Conservation (phyloP, 2,329 filamentous ascomycete genomes). For the Cladorrhinum sp. region DNA sequence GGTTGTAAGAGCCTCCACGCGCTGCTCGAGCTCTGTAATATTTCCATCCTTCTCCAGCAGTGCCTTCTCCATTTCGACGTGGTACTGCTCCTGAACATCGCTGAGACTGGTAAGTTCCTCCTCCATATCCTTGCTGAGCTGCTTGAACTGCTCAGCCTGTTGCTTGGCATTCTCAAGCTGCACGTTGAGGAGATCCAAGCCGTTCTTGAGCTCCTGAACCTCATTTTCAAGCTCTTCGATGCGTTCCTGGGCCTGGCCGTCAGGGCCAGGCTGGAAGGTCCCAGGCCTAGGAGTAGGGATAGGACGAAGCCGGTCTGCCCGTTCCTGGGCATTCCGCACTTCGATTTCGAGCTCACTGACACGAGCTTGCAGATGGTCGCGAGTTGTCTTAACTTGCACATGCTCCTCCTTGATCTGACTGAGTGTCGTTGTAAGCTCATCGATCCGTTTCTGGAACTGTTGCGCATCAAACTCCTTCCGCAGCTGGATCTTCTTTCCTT, state of each 20-base stretch:
- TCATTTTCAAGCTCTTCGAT: constrained; percentile 81
- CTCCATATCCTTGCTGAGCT: constrained; percentile 81
- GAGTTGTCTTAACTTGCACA: constrained; percentile 77
- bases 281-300: constrained; percentile 62
- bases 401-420: constrained; percentile 82
- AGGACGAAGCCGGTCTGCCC: constrained; percentile 76
- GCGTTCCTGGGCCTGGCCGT: constrained; percentile 51
- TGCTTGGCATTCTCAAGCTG: constrained; percentile 79
- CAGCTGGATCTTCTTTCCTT: constrained; percentile 75
- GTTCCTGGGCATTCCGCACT: constrained; percentile 84
- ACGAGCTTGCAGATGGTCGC: constrained; percentile 83
- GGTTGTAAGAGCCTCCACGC: constrained; percentile 75
- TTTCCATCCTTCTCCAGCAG: constrained; percentile 74
- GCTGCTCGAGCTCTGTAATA: constrained; percentile 77
- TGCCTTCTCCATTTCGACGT: constrained; percentile 76
- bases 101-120: constrained; percentile 79
- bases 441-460: constrained; percentile 85
- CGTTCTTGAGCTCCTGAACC: constrained; percentile 80
- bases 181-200: constrained; percentile 74
- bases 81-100: constrained; percentile 79
- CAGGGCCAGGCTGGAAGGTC: constrained; percentile 36
- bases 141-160: constrained; percentile 83
- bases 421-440: constrained; percentile 80
- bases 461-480: constrained; percentile 88
- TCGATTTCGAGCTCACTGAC: constrained; percentile 89